Conservation (phyloP, 2,329 filamentous ascomycete species). For the Colletotrichum lentis region DNA sequence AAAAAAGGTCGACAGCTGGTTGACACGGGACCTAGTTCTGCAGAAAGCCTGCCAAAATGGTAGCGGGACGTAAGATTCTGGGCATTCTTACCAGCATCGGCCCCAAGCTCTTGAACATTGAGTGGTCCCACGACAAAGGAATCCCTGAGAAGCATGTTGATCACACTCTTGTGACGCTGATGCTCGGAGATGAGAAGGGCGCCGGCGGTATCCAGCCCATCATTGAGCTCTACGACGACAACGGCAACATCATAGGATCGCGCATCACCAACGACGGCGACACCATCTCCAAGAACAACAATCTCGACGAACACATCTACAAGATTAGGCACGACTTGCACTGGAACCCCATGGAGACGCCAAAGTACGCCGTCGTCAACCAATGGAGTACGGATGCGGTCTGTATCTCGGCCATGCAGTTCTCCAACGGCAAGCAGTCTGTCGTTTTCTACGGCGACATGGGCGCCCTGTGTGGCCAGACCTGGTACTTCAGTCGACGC, state of each 20-base stretch:
- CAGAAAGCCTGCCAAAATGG: background rate
- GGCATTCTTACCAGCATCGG: constrained; percentile 5
- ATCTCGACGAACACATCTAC: constrained; percentile 17
- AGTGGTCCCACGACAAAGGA: constrained; percentile 20
- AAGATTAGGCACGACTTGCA: constrained; percentile 34
- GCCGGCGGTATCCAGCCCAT: constrained; percentile 33
- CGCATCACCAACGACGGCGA: constrained; percentile 6
- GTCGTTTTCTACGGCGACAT: constrained; percentile 40
- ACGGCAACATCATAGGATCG: constrained; percentile 35
- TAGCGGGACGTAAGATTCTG: constrained; percentile 3
- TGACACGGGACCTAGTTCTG: too few relatives aligned
- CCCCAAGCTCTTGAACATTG: background rate
- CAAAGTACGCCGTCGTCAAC: constrained; percentile 35
- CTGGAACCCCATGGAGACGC: constrained; percentile 26
- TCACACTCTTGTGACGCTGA: constrained; percentile 12
- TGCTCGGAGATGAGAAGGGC: background rate
- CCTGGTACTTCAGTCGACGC: constrained; percentile 41
- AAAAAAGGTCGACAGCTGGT: too few relatives aligned
- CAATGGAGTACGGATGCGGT: constrained; percentile 39
- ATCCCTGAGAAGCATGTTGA: constrained; percentile 1
- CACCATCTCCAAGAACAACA: constrained; percentile 1
- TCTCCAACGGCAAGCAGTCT: constrained; percentile 37
- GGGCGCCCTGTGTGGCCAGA: constrained; percentile 39
- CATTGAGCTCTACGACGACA: constrained; percentile 39
- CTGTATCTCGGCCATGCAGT: constrained; percentile 40